A percentile compares a stretch with the other conserved stretches of the same genome.
phyloP scores from a whole-genome alignment of 176 grass and related monocot species.

The Calamus simplicifolius region DNA sequence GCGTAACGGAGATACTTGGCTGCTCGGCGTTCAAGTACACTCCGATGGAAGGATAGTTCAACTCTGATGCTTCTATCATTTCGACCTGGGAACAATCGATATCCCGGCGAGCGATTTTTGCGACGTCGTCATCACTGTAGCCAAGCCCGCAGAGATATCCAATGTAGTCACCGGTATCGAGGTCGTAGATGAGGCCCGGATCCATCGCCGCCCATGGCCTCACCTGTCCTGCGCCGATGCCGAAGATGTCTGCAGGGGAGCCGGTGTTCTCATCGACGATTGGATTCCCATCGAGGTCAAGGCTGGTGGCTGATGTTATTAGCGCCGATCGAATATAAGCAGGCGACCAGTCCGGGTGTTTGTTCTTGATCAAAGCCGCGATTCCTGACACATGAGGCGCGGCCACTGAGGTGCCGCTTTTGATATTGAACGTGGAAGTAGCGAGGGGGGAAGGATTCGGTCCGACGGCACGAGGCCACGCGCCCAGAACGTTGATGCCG shows the following conservation, averaged over 20 bases:
- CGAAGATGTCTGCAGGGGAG: conserved; percentile 23
- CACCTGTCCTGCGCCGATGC: conserved; percentile 43
- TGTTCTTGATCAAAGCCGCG: conserved; percentile 38
- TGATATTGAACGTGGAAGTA: conserved; percentile 28
- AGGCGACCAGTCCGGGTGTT: conserved; percentile 47
- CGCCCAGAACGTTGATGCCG: conserved; percentile 56
- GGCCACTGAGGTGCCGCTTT: conserved; percentile 67
- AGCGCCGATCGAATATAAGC: conserved; percentile 59
- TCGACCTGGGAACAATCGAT: conserved; percentile 18
- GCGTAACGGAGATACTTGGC: conserved; percentile 9
- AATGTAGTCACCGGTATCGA: conserved; percentile 26
- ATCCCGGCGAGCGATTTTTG: background rate
- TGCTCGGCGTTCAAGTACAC: background rate
- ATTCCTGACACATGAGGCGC: conserved; percentile 48
- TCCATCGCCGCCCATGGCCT: conserved; percentile 24
- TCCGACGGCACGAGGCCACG: conserved; percentile 27
- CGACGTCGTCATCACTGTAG: conserved; percentile 8
- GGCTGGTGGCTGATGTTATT: conserved; percentile 44
- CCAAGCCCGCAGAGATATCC: conserved; percentile 43
- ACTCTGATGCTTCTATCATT: conserved; percentile 15
- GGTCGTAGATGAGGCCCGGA: conserved; percentile 56
- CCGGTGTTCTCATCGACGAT: conserved; percentile 38
- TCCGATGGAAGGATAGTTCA: conserved; percentile 50
- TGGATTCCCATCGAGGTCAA: conserved; percentile 15
- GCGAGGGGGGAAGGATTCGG: background rate